A percentile compares a stretch with the other conserved stretches of the same genome.
Evolutionary conservation across 2,329 filamentous ascomycete genomes (phyloP).

Genomic region (Penicillium sp.): DNA sequence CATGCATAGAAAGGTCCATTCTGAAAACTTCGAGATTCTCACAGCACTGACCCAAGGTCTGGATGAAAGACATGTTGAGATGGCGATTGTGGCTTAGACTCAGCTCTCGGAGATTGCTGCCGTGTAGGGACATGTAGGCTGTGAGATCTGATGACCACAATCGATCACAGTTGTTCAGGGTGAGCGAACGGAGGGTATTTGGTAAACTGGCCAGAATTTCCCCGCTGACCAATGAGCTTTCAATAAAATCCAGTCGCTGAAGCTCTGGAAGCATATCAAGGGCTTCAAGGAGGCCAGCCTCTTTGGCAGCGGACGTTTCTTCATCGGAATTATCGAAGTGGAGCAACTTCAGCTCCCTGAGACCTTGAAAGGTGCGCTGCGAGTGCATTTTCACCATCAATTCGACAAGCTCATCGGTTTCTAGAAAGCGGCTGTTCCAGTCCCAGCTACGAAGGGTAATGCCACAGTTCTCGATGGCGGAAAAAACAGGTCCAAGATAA

Average conservation of each 20-base stretch:
- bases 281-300: slow-evolving; percentile 46
- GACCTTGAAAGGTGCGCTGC: slow-evolving; percentile 53
- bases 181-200: slow-evolving; percentile 63
- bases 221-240: slow-evolving; percentile 69
- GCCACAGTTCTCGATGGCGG: slow-evolving; percentile 56
- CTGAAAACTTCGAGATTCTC: slow-evolving; percentile 68
- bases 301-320: slow-evolving; percentile 37
- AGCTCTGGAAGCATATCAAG: slow-evolving; percentile 62
- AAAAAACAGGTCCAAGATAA: slow-evolving; percentile 67
- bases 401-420: slow-evolving; percentile 41
- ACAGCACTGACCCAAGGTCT: slow-evolving; percentile 64
- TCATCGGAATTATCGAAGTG: slow-evolving; percentile 44
- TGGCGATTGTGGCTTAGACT: slow-evolving; percentile 76
- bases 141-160: slow-evolving; percentile 66
- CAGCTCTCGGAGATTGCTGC: slow-evolving; percentile 65
- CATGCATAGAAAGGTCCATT: slow-evolving; percentile 78
- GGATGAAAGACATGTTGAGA: slow-evolving; percentile 72
- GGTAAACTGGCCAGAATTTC: slow-evolving; percentile 69
- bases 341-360: slow-evolving; percentile 39
- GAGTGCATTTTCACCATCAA: slow-evolving; percentile 56
- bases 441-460: slow-evolving; percentile 52
- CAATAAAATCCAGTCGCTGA: slow-evolving; percentile 69
- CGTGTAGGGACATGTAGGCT: slow-evolving; percentile 66
- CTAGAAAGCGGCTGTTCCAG: slow-evolving; percentile 56
- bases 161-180: slow-evolving; percentile 76